Evolutionary conservation across 441 rosid genomes (phyloP), one percentile per base, ranked within the genome.

Genomic region (Rhodomyrtus psidioides): DNA sequence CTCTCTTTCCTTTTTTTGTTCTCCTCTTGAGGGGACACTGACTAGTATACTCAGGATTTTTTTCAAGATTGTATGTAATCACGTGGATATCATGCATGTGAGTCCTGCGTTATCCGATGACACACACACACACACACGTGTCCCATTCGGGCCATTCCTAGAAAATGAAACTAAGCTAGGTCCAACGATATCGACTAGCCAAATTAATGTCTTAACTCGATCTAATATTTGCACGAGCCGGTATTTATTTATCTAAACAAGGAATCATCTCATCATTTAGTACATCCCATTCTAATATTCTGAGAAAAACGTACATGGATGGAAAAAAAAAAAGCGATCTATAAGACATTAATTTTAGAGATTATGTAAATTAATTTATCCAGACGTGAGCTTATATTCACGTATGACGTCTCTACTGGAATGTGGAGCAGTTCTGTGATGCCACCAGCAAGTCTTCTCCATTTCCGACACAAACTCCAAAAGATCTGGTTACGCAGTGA

Each of bases 61-160:
- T 24, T 56, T 24, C 6, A 26, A 10, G 2, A 24, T 10, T 12
- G 12, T 24, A 26, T 26, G 24, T 3, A 2, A 24, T 57, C 60
- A 4, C 2, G 13, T 62, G 7, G 10, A 62, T 17, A 5, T 30
- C 75, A 30, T 2, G 1, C 75, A 30, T 2, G 1, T 17, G 7
- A 4, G 13, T 65, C 49, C 0, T 6, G 21, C 42, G 4, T 17
- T 1, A 30, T 62, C 24, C 13, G 5, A 62, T 8, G 4, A 30
- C 4, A 2, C 3, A 7, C 49, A 8, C 10, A 2, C 2, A 30
- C 4, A 2, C 3, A 7, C 49, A 8, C 10, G 0, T 49, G 4
- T 34, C 19, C 9, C 15, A 19, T n/a, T n/a, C n/a, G n/a, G n/a
- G n/a, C n/a, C n/a, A n/a, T 34, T 13, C 26, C 26, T 9, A 9